Evolutionary conservation across 2,329 filamentous ascomycete genomes (phyloP).

Genomic region (Venturia aucupariae): DNA sequence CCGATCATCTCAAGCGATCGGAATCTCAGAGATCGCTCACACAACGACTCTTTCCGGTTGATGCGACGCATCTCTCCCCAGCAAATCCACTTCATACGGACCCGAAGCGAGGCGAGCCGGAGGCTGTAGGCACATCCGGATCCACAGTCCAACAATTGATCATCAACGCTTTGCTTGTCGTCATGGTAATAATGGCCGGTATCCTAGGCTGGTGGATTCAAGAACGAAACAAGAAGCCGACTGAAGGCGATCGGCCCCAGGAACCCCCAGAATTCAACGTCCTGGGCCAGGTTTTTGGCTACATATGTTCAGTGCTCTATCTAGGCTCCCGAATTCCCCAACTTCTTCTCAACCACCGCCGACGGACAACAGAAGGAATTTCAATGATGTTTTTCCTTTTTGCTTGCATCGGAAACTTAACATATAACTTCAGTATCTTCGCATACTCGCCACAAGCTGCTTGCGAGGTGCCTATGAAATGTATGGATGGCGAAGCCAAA

Average conservation of each 20-base stretch:
- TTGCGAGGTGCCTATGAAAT: conserved; percentile 42
- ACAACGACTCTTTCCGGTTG: conserved; percentile 48
- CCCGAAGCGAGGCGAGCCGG: conserved; percentile 22
- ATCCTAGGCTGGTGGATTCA: conserved; percentile 78
- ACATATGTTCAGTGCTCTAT: conserved; percentile 81
- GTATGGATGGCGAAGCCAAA: conserved; percentile 55
- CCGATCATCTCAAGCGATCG: conserved; percentile 15
- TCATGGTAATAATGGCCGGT: conserved; percentile 73
- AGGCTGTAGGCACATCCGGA: conserved; percentile 32
- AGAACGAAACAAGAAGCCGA: conserved; percentile 31
- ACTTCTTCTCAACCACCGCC: conserved; percentile 80
- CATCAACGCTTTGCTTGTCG: conserved; percentile 66
- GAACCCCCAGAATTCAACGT: conserved; percentile 57
- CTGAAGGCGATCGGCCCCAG: conserved; percentile 30
- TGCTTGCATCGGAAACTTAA: conserved; percentile 89
- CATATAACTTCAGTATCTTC: conserved; percentile 85
- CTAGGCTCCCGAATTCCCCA: conserved; percentile 85
- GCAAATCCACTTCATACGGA: conserved; percentile 67
- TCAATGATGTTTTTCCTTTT: conserved; percentile 95
- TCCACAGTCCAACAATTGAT: conserved; percentile 47
- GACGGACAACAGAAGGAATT: conserved; percentile 88
- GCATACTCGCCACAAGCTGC: conserved; percentile 63
- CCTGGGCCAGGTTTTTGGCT: conserved; percentile 85
- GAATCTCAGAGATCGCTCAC: conserved; percentile 32
- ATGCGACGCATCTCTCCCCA: conserved; percentile 64